These are phyloP conservation scores for Calonectria leucothoes DNA, from an alignment of 2,329 filamentous ascomycete species.

Conservation along the genomic window DNA sequence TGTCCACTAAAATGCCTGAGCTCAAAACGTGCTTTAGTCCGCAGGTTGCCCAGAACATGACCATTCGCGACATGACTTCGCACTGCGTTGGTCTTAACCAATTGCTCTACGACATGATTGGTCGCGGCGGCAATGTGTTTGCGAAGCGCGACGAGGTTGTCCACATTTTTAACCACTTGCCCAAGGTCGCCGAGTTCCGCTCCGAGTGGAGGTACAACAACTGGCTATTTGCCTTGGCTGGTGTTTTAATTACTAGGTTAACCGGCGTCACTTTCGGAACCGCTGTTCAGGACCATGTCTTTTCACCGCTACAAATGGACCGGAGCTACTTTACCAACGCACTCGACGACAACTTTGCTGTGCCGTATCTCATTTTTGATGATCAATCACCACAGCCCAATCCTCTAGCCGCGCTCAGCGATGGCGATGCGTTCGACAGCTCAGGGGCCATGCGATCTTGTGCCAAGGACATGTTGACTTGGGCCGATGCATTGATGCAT, in stretches of 20 bases:
- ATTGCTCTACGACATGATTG: neutral
- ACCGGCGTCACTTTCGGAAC: neutral
- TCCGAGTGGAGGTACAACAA: conserved; percentile 16
- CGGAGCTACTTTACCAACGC: neutral
- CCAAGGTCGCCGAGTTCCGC: neutral
- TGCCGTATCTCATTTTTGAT: conserved; percentile 9
- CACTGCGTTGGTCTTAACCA: conserved; percentile 10
- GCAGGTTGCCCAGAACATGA: neutral
- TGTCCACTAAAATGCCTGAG: neutral
- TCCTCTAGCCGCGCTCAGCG: neutral
- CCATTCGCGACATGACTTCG: neutral
- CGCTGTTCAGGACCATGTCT: neutral
- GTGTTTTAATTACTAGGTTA: neutral
- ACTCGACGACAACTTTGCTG: neutral
- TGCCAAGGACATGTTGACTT: conserved; percentile 3
- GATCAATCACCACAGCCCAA: neutral
- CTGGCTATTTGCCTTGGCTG: conserved; percentile 12
- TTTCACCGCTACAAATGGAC: neutral
- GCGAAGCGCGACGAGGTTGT: neutral
- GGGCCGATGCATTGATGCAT: neutral
- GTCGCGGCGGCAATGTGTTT: neutral
- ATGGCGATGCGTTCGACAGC: conserved; percentile 6
- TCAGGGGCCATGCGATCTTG: conserved; percentile 3
- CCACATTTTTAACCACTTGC: conserved; percentile 7
- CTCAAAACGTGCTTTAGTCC: neutral